These are phyloP conservation scores for Sporothrix globosa DNA, from an alignment of 2,329 filamentous ascomycete genomes.

Conservation along the genomic window DNA sequence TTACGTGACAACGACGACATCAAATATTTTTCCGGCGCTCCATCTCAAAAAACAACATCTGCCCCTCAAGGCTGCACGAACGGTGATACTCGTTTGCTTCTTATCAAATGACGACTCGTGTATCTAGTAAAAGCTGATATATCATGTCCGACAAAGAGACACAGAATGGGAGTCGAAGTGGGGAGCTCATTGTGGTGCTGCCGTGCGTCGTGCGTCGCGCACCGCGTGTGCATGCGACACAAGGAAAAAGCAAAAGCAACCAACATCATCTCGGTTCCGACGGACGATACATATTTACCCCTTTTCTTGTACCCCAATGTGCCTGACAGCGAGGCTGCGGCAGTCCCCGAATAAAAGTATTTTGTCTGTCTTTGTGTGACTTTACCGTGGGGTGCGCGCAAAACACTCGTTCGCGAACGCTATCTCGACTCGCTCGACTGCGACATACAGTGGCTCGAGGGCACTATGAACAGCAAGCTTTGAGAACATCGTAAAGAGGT, in stretches of 20 bases:
- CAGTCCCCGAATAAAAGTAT: no score
- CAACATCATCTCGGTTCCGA: constrained; percentile 11
- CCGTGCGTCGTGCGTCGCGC: background rate
- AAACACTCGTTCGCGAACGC: background rate
- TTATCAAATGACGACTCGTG: background rate
- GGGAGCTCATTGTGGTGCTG: background rate
- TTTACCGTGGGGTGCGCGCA: background rate
- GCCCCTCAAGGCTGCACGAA: background rate
- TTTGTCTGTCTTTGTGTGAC: background rate
- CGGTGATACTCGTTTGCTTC: background rate
- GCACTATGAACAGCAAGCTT: background rate
- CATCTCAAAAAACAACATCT: background rate
- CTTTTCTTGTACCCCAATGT: background rate
- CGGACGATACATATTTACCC: background rate
- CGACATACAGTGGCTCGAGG: no score
- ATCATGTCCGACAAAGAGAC: background rate
- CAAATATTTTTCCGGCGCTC: background rate
- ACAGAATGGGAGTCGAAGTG: background rate
- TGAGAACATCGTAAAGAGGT: constrained; percentile 14
- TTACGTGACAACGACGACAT: no score
- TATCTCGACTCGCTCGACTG: background rate
- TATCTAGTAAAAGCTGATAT: background rate
- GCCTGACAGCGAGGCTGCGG: background rate
- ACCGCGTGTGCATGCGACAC: constrained; percentile 4
- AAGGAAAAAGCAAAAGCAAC: background rate